phyloP scores from a whole-genome alignment of 2,329 filamentous ascomycete species.

The Stachybotrys chartarum region DNA sequence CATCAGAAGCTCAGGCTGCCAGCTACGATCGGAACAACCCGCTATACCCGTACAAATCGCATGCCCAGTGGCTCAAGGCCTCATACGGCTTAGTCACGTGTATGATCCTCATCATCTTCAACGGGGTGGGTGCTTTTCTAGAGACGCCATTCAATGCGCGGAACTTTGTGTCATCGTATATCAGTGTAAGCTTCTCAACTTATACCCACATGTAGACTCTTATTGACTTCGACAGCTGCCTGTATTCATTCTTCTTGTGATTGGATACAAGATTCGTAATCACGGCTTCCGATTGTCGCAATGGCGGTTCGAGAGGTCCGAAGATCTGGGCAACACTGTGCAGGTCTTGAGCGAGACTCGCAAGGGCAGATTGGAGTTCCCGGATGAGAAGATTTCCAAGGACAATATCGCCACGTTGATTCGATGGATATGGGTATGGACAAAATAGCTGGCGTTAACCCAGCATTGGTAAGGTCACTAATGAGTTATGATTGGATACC shows the following conservation, averaged over 20 bases:
- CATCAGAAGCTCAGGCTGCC: constrained; percentile 24
- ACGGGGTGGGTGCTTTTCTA: constrained; percentile 24
- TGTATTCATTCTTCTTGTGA: constrained; percentile 26
- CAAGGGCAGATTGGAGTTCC: constrained; percentile 27
- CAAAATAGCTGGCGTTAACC: constrained; percentile 16
- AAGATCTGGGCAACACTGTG: constrained; percentile 27
- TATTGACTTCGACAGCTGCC: constrained; percentile 16
- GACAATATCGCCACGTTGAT: constrained; percentile 20
- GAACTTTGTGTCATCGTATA: constrained; percentile 30
- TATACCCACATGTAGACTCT: background rate
- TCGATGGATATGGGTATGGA: constrained; percentile 29
- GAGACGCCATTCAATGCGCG: constrained; percentile 23
- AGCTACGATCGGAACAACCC: constrained; percentile 25
- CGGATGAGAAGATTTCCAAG: constrained; percentile 23
- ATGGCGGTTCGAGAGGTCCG: constrained; percentile 27
- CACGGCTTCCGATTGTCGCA: constrained; percentile 22
- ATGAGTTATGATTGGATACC: background rate
- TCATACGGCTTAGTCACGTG: constrained; percentile 24
- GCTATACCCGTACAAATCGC: constrained; percentile 29
- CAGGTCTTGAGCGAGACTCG: constrained; percentile 23
- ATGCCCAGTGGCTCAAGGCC: constrained; percentile 30
- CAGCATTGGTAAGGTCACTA: background rate
- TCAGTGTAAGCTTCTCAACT: constrained; percentile 22
- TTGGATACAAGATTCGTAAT: constrained; percentile 28
- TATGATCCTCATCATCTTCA: constrained; percentile 25